Evolutionary conservation across 208 protist species (phyloP).

Genomic region (Leishmania arabica): DNA sequence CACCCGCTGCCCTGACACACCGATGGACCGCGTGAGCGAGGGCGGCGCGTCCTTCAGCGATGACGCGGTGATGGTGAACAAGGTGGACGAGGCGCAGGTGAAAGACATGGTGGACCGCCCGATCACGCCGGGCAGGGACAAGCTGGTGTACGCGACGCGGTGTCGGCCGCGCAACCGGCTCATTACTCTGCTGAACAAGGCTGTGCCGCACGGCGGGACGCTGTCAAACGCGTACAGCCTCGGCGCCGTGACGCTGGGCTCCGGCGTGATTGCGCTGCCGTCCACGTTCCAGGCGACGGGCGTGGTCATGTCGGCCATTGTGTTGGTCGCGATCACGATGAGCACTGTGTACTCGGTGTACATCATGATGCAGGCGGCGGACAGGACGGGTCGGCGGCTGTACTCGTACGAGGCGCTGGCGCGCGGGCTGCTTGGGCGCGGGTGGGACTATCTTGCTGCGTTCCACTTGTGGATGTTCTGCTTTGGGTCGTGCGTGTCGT

Average conservation of each 20-base stretch:
- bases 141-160: not conserved
- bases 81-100: not conserved
- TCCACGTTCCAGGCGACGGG: conserved; percentile 69
- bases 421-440: conserved; percentile 64
- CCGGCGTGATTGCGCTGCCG: conserved; percentile 79
- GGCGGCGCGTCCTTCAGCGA: not conserved
- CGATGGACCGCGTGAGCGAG: not conserved
- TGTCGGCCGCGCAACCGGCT: conserved; percentile 46
- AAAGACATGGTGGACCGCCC: not conserved
- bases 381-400: conserved; percentile 53
- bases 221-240: conserved; percentile 78
- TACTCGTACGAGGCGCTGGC: conserved; percentile 71
- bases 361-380: conserved; percentile 71
- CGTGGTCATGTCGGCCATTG: conserved; percentile 46
- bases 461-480: conserved; percentile 86
- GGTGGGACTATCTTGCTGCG: conserved; percentile 76
- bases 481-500: conserved; percentile 82
- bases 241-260: conserved; percentile 75
- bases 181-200: conserved; percentile 35
- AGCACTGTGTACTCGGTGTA: conserved; percentile 83
- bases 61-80: not conserved
- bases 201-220: conserved; percentile 74
- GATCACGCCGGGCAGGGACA: not conserved
- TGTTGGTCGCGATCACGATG: conserved; percentile 61
- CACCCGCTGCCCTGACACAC: not conserved